These are phyloP conservation scores for Iris pallida DNA, from an alignment of 116 monocot genomes.

Conservation along the genomic window DNA sequence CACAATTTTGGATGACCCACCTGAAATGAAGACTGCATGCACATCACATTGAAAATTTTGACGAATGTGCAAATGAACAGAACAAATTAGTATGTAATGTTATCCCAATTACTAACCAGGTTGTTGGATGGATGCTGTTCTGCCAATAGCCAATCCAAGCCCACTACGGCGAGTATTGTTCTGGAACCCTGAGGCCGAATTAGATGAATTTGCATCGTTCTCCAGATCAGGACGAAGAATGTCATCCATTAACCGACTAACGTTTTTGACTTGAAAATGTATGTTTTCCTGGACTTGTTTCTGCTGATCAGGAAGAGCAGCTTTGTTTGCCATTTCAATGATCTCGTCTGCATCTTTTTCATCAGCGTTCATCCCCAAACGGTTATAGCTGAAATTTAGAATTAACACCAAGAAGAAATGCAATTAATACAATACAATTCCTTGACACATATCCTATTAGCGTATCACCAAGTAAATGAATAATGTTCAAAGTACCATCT, in stretches of 20 bases:
- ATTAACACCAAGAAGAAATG: background rate
- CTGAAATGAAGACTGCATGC: too few species aligned
- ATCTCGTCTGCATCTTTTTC: conserved; percentile 90
- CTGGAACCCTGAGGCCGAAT: background rate
- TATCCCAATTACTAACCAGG: conserved; percentile 38
- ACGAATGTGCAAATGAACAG: background rate
- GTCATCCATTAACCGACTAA: conserved; percentile 59
- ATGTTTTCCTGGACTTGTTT: conserved; percentile 88
- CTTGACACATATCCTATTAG: too few species aligned
- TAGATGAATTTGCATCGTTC: conserved; percentile 1
- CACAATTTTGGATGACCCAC: too few species aligned
- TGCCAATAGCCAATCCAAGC: conserved; percentile 80
- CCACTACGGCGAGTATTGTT: conserved; percentile 51
- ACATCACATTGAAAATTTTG: too few species aligned
- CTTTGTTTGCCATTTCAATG: conserved; percentile 78
- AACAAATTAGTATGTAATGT: background rate
- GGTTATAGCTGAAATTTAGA: conserved; percentile 58
- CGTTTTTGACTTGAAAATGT: conserved; percentile 57
- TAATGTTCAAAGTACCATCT: too few species aligned
- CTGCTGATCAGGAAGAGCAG: conserved; percentile 77
- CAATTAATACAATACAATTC: background rate
- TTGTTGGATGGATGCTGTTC: conserved; percentile 27
- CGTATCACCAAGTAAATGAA: too few species aligned
- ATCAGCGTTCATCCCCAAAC: conserved; percentile 76
- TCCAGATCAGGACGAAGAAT: conserved; percentile 48